These are phyloP conservation scores for Trichoderma orchidacearum DNA, from an alignment of 495 filamentous ascomycete species.

Conservation along the genomic window DNA sequence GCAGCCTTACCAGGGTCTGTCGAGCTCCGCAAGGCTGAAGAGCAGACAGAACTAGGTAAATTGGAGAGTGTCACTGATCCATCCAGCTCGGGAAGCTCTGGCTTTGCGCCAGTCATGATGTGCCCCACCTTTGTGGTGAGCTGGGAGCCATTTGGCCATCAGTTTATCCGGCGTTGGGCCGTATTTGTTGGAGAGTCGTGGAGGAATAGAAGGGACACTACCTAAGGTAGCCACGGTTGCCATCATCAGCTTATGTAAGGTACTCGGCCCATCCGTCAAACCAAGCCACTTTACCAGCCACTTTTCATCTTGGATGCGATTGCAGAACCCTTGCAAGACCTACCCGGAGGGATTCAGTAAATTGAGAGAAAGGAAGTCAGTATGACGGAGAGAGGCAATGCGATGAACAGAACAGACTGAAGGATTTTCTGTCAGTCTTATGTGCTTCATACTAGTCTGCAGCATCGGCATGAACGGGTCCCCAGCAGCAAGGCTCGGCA, in stretches of 20 bases:
- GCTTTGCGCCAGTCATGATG: neutral
- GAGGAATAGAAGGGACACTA: no score
- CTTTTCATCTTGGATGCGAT: neutral
- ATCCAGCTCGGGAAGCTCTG: neutral
- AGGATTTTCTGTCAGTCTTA: neutral
- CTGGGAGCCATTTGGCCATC: no score
- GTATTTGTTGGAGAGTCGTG: no score
- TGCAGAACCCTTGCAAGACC: no score
- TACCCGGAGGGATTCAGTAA: no score
- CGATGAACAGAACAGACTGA: neutral
- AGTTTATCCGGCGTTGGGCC: conserved; percentile 1
- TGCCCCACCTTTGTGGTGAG: neutral
- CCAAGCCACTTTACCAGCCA: neutral
- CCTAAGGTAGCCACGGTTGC: no score
- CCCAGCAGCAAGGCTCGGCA: no score
- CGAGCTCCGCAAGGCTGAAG: neutral
- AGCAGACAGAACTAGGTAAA: neutral
- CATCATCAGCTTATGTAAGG: no score
- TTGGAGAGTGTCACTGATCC: neutral
- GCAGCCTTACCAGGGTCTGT: neutral
- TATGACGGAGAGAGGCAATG: no score
- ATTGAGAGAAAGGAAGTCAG: no score
- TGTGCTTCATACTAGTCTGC: neutral
- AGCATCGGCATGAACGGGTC: no score
- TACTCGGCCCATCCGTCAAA: no score